These are phyloP conservation scores for Suhomyces coccinellae DNA, from an alignment of 1,139 yeast species.

Conservation along the genomic window DNA sequence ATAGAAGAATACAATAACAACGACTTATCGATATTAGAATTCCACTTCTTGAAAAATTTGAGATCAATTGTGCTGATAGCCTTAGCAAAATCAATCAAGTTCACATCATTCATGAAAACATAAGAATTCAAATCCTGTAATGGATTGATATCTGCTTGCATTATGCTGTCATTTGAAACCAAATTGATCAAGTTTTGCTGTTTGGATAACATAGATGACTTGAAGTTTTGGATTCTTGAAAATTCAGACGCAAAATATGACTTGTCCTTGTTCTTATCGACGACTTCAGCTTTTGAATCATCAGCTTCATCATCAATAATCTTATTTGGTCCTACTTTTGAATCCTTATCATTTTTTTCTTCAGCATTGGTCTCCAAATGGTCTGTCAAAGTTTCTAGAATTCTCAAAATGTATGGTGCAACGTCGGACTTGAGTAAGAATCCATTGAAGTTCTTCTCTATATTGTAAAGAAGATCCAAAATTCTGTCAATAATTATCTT, in stretches of 20 bases:
- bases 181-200: constrained; percentile 39
- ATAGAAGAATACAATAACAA: constrained; percentile 36
- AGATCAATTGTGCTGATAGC: constrained; percentile 59
- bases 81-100: constrained; percentile 52
- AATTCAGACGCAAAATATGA: constrained; percentile 5
- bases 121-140: constrained; percentile 34
- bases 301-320: background rate
- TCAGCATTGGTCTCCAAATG: constrained; percentile 9
- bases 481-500: constrained; percentile 18
- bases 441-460: constrained; percentile 40
- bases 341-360: background rate
- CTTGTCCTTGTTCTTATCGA: background rate
- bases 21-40: constrained; percentile 60
- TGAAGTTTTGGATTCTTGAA: constrained; percentile 25
- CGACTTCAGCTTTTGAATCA: background rate
- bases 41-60: constrained; percentile 64
- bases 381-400: constrained; percentile 32
- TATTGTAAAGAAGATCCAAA: constrained; percentile 28
- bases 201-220: constrained; percentile 33
- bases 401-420: constrained; percentile 40
- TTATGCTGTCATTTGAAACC: constrained; percentile 21
- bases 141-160: constrained; percentile 23
- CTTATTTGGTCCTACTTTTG: background rate
- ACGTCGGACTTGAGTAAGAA: constrained; percentile 41
- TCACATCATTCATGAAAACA: constrained; percentile 43